These are phyloP conservation scores for Inosperma sp. DNA, from an alignment of 768 basidiomycete species.

Conservation along the genomic window DNA sequence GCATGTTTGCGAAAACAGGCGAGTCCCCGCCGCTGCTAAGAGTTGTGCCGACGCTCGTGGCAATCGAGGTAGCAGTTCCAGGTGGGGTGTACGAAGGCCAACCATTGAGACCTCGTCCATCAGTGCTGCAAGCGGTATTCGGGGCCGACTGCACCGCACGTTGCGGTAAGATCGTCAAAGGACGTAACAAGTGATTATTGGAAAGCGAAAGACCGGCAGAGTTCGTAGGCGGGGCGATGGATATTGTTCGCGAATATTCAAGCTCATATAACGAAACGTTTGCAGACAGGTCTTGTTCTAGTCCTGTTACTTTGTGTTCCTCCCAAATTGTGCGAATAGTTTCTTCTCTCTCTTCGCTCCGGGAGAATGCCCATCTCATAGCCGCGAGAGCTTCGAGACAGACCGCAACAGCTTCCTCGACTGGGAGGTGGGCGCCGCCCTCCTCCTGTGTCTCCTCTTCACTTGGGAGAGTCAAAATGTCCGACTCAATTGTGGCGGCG, in stretches of 20 bases:
- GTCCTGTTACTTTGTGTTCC: slow-evolving; percentile 34
- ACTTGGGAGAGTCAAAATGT: slow-evolving; percentile 29
- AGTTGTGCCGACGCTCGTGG: slow-evolving; percentile 41
- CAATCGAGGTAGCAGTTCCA: slow-evolving; percentile 48
- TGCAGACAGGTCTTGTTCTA: slow-evolving; percentile 22
- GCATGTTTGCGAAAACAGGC: slow-evolving; percentile 39
- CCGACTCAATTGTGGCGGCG: slow-evolving; percentile 57
- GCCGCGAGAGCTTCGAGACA: slow-evolving; percentile 75
- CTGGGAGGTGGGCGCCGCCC: slow-evolving; percentile 25
- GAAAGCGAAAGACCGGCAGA: slow-evolving; percentile 18
- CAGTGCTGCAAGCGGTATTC: slow-evolving; percentile 44
- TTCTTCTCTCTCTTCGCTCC: slow-evolving; percentile 66
- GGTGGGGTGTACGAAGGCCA: slow-evolving; percentile 66
- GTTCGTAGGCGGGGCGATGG: slow-evolving; percentile 15
- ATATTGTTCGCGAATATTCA: slow-evolving; percentile 21
- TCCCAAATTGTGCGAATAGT: slow-evolving; percentile 54
- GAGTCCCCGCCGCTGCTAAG: slow-evolving; percentile 40
- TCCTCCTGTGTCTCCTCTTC: slow-evolving; percentile 37
- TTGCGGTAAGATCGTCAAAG: slow-evolving; percentile 36
- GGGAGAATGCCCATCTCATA: slow-evolving; percentile 79
- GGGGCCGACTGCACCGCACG: slow-evolving; percentile 50
- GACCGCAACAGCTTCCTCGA: slow-evolving; percentile 45
- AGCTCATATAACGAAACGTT: slow-evolving; percentile 19
- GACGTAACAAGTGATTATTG: slow-evolving; percentile 33
- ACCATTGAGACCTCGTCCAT: slow-evolving; percentile 43